Base-by-base conservation (phyloP, 768 basidiomycete genomes). In the Mycena epipterygia region DNA sequence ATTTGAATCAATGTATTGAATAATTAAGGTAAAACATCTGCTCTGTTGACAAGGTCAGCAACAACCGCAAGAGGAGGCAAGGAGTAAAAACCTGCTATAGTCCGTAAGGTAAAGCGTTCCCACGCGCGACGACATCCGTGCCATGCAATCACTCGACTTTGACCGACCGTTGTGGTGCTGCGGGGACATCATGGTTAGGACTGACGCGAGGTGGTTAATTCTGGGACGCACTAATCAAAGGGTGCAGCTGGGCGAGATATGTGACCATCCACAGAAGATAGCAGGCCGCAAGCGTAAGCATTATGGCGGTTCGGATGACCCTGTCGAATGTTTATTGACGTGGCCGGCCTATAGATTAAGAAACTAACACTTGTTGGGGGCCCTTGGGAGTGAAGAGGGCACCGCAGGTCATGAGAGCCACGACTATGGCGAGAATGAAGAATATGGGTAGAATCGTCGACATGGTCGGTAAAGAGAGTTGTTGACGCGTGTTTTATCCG, bases 261-360 rank as follows among this genome's bases (percentile, higher is more conserved):
- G 97, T 96, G 77, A 97, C 90, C 84, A 93, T 93, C 97, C 97
- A 99, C 91, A 98, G 92, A 75, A 99, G 89, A 84, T 96, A 99
- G 82, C 95, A 97, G 64, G 89, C 92, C 4, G 89, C 84, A 21
- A 98, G 81, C 3, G 94, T 88, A 70, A 99, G 88, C 83, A 95
- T 85, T 55, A 95, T 78, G 71, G 87, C 88, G 2, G 95, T 93
- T 74, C 97, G 93, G 72, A 96, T 88, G 59, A 96, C 88, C 67
- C 97, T 99, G 80, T 46, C 7, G 55, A 33, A 30, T 69, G 49
- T 58, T 62, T 14, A 63, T 48, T 44, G 56, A 5, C 3, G 41
- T 46, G 14, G 30, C 25, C 60, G 44, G 64, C 19, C 33, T 16
- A 46, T 42, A 27, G 61, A 21, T n/a, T n/a, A 32, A 23, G 17